Base-by-base conservation (phyloP, 108 stramenopile genomes). In the Hondaea fermentalgiana region DNA sequence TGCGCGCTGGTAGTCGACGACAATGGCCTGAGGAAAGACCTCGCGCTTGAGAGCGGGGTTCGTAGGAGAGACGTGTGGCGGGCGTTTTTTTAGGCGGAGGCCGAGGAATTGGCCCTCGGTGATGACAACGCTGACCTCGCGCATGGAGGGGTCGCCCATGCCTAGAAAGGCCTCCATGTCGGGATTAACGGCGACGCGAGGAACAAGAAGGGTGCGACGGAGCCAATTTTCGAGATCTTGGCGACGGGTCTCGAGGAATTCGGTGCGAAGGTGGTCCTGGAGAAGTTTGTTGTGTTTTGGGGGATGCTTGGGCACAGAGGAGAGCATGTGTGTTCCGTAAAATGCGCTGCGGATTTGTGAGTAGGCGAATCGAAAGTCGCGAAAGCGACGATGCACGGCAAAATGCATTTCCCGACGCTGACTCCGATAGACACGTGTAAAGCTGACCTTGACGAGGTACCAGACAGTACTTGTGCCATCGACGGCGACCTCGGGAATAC, bases 291-390 rank as follows among this genome's bases (percentile, higher is more conserved):
- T 47, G 76, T 35, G 17, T 3, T 53, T 47, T 47, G 76, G 76
- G 0, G 76, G 76, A 23, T 83, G 76, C 51, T 47, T 53, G 10
- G 76, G 76, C 19, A 83, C 76, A 23, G 49, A 53, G 51, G 49
- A 53, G 10, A 83, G 76, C 76, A 83, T 83, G 51, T 83, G 76
- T 0, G 76, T 83, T 6, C 76, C 76, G 28, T 45, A 45, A 45
- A 83, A 83, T 8, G 76, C 76, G 51, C 51, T 83, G 76, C 76
- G 49, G n/a, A 83, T 83, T 23, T 83, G 76, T 6, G 17, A 21
- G 51, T 83, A 83, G 25, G 51, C 76, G 28, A 83, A 83, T 6
- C 76, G 76, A 23, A 83, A 83, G 51, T 83, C 76, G n/a, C 76
- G 76, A 45, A 83, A 83, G 45, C 76, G 45, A 19, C 76, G 45